These are phyloP conservation scores for Termitomyces sp. DNA, from an alignment of 768 basidiomycete genomes.

Conservation along the genomic window DNA sequence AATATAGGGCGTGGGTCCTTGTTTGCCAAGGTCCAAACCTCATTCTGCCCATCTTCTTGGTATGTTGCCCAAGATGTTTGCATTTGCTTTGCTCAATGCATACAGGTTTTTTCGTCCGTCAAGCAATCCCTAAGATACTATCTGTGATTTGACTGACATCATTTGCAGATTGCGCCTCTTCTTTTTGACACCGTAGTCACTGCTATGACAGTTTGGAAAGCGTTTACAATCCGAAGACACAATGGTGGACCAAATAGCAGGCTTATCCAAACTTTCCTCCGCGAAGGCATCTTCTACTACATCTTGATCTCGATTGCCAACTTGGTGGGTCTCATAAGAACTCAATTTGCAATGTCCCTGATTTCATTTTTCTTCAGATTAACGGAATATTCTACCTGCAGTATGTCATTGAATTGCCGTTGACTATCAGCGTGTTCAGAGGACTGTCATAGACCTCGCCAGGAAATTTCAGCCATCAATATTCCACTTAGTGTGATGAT, in stretches of 20 bases:
- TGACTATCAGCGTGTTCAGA: background rate
- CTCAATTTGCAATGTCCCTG: background rate
- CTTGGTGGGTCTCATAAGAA: slow-evolving; percentile 33
- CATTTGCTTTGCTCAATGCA: background rate
- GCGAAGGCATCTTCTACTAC: slow-evolving; percentile 84
- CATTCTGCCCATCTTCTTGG: slow-evolving; percentile 80
- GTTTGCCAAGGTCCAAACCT: slow-evolving; percentile 77
- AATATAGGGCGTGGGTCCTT: slow-evolving; percentile 54
- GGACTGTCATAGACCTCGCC: slow-evolving; percentile 53
- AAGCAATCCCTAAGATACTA: background rate
- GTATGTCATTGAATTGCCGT: slow-evolving; percentile 29
- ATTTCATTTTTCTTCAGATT: slow-evolving; percentile 30
- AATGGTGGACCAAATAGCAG: slow-evolving; percentile 74
- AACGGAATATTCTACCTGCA: slow-evolving; percentile 87
- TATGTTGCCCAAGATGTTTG: slow-evolving; percentile 21
- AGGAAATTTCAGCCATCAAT: slow-evolving; percentile 78
- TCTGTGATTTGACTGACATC: slow-evolving; percentile 9
- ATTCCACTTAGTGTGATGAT: slow-evolving; percentile 85
- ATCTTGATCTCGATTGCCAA: slow-evolving; percentile 84
- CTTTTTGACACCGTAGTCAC: slow-evolving; percentile 79
- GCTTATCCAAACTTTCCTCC: slow-evolving; percentile 79
- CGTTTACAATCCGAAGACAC: slow-evolving; percentile 67
- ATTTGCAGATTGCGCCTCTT: slow-evolving; percentile 67
- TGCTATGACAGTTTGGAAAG: slow-evolving; percentile 75
- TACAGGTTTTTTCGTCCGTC: slow-evolving; percentile 53